Evolutionary conservation across 257 asterid genomes (phyloP), one percentile per base, ranked within the genome.

Genomic region (Gentiana macrophylla): DNA sequence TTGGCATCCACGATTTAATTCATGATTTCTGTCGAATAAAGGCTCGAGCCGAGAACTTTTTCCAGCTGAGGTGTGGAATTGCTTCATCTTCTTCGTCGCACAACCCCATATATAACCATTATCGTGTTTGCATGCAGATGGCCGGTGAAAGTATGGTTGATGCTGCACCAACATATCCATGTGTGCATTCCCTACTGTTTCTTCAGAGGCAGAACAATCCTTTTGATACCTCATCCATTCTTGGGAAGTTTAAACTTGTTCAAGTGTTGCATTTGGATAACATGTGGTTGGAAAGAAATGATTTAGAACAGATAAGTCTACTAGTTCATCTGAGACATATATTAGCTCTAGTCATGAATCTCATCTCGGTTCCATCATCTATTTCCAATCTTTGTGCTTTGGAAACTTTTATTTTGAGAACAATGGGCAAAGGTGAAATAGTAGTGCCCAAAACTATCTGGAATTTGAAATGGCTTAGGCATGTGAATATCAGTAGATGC

Each of bases 181-280:
- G 45, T 6, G 24, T 34, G 11, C 66, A 45, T 6, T 62, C 35
- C 43, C 50, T 33, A 9, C n/a, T 61, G 1, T 52, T 38, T 53
- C 48, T 35, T 53, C 36, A 4, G 34, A 6, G 32, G 5, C 0
- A 0, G 15, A 50, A 12, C 11, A 10, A 49, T 8, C 35, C 12
- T 8, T 12, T 59, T 49, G 35, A 12, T 50, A 10, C 33, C 35
- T 10, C 32, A 59, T 33, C 1, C 49, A 49, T 38, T 11, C 32
- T 50, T 5, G 13, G 37, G 3, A n/a, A 32, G 9, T 53, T 62
- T 12, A 53, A 53, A 32, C 60, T 34, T 33, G 53, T 62, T 0
- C 45, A n/a, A 12, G 66, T 62, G 35, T 44, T 62, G 24, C 53
- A 62, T 47, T 12, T 62, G 8, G 53, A 33, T 32, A 41, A 52